Conservation (phyloP, 768 basidiomycete genomes). For the Tylopilus sp. region DNA sequence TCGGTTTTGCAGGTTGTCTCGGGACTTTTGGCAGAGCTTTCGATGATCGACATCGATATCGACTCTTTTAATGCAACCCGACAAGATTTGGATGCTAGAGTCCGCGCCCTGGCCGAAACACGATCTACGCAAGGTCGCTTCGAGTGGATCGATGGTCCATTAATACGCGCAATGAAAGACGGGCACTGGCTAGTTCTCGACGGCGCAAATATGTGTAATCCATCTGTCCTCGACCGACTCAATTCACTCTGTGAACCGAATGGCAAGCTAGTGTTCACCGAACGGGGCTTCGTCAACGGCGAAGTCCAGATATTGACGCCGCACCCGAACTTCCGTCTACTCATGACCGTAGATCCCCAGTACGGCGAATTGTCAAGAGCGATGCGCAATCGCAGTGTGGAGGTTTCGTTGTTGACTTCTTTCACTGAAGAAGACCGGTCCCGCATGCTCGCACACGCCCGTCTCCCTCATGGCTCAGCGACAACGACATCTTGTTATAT, state of each 20-base stretch:
- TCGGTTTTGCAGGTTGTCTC: conserved; percentile 25
- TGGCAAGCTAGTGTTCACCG: conserved; percentile 81
- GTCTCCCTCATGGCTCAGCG: conserved; percentile 40
- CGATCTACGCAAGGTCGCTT: conserved; percentile 53
- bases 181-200: conserved; percentile 92
- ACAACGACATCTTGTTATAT: conserved; percentile 5
- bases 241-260: conserved; percentile 93
- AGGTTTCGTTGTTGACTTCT: conserved; percentile 54
- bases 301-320: conserved; percentile 71
- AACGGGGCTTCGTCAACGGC: conserved; percentile 82
- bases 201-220: conserved; percentile 90
- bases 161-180: conserved; percentile 78
- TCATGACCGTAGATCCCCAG: conserved; percentile 91
- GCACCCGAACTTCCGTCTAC: conserved; percentile 85
- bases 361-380: conserved; percentile 94
- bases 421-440: conserved; percentile 43
- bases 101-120: conserved; percentile 22
- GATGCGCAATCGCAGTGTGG: conserved; percentile 96
- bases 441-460: conserved; percentile 45
- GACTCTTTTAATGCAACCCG: conserved; percentile 9
- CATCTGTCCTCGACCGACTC: conserved; percentile 93
- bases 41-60: conserved; percentile 8
- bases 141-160: conserved; percentile 94
- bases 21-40: conserved; percentile 30
- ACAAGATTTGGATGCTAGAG: conserved; percentile 15